A percentile compares a stretch with the other conserved stretches of the same genome.
Evolutionary conservation across 192 early-diverging fungal genomes (phyloP).

Genomic region (Coemansia sp.): DNA sequence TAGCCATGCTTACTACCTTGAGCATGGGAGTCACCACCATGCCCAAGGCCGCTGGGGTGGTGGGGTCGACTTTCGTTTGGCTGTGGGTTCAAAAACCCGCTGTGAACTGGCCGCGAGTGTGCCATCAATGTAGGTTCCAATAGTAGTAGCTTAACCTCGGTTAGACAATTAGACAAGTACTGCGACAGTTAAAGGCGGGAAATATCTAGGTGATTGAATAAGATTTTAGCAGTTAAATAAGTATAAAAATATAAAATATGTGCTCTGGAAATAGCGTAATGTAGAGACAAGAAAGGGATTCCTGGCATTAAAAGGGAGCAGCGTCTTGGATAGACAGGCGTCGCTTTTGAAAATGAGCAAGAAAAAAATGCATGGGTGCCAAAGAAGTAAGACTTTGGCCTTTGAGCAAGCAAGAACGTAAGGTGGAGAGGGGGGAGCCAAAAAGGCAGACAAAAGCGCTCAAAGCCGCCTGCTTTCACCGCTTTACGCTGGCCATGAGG

Average conservation of each 20-base stretch:
- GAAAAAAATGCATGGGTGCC: neutral
- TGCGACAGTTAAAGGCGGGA: neutral
- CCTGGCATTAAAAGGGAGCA: neutral
- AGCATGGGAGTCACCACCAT: neutral
- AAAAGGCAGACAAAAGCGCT: neutral
- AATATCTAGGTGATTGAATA: neutral
- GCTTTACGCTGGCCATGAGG: neutral
- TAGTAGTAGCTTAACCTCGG: neutral
- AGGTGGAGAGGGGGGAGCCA: neutral
- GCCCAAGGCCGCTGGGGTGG: neutral
- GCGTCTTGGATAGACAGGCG: neutral
- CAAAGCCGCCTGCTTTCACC: neutral
- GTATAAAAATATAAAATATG: neutral
- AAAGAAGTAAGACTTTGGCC: neutral
- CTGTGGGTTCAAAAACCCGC: conserved; percentile 7
- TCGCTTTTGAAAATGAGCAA: neutral
- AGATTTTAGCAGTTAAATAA: conserved; percentile 1
- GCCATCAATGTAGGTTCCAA: neutral
- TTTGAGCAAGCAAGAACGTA: neutral
- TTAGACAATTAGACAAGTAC: neutral
- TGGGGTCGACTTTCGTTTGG: conserved; percentile 5
- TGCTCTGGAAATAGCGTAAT: neutral
- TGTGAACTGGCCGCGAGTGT: conserved; percentile 9
- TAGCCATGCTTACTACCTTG: neutral
- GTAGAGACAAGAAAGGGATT: neutral